Evolutionary conservation across 371 early-diverging fungal species (phyloP).

Genomic region (Batrachochytrium dendrobatidis): DNA sequence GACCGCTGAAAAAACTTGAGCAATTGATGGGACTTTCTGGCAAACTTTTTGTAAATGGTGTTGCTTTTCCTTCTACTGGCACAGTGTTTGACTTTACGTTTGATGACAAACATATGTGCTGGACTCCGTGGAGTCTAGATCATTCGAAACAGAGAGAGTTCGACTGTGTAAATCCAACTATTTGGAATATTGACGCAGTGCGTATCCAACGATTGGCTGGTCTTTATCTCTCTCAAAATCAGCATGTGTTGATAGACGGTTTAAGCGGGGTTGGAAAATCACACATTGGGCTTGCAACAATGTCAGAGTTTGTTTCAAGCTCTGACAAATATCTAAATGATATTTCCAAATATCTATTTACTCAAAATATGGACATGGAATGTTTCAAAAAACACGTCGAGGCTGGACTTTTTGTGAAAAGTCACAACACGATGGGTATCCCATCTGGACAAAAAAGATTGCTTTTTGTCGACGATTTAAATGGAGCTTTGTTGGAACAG

Average conservation of each 20-base stretch:
- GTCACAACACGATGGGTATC: constrained; percentile 24
- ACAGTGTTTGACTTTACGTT: constrained; percentile 22
- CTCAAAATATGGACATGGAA: not conserved
- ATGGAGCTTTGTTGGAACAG: not conserved
- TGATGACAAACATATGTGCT: constrained; percentile 16
- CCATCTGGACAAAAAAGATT: constrained; percentile 11
- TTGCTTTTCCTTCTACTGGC: constrained; percentile 3
- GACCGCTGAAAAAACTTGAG: constrained; percentile 1
- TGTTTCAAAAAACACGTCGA: constrained; percentile 15
- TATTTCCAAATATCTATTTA: not conserved
- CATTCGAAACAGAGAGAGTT: too few relatives aligned
- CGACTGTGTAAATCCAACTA: too few relatives aligned
- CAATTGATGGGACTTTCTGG: not conserved
- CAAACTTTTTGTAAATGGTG: constrained; percentile 1
- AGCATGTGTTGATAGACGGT: not conserved
- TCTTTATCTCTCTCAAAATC: not conserved
- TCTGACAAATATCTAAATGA: not conserved
- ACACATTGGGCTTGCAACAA: not conserved
- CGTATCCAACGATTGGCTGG: not conserved
- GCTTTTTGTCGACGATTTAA: constrained; percentile 28
- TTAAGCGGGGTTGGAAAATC: not conserved
- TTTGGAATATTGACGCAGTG: not conserved
- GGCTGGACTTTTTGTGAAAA: constrained; percentile 17
- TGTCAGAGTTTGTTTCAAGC: not conserved
- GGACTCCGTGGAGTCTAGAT: constrained; percentile 25